Percentiles rank a stretch among this genome's conserved stretches.
Conservation (phyloP, 805 yeast genomes). For the Saccharomycopsis oosterbeekiorum region DNA sequence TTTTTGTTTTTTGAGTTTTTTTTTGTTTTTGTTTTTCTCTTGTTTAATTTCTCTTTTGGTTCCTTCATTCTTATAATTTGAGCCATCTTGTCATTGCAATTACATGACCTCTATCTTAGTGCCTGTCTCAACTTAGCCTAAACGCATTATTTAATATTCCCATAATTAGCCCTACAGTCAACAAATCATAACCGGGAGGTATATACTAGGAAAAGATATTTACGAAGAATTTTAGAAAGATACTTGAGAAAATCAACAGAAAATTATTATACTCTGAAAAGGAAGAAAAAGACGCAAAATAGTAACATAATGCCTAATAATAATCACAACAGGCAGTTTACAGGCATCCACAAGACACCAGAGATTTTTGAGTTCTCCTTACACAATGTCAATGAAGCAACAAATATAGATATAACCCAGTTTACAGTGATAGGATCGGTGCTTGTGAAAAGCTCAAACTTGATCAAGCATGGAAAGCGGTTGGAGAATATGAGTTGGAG, state of each 20-base stretch:
- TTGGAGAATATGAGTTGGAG: slow-evolving; percentile 19
- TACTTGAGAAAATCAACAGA: no score
- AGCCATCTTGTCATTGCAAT: no score
- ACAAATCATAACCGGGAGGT: no score
- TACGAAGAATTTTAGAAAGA: no score
- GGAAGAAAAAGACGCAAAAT: neutral
- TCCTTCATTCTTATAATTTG: neutral
- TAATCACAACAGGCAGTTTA: neutral
- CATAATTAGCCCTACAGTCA: no score
- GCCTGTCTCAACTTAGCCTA: neutral
- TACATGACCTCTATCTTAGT: neutral
- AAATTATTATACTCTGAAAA: neutral
- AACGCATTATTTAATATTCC: neutral
- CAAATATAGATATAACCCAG: slow-evolving; percentile 9
- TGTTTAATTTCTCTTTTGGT: neutral
- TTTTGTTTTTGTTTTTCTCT: neutral
- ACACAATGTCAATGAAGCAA: slow-evolving; percentile 8
- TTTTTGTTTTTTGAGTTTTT: neutral
- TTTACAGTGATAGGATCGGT: slow-evolving; percentile 16
- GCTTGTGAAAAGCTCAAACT: slow-evolving; percentile 15
- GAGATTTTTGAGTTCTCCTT: slow-evolving; percentile 17
- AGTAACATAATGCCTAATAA: neutral
- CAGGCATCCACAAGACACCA: slow-evolving; percentile 1
- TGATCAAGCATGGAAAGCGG: slow-evolving; percentile 17
- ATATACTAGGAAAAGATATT: no score